These are phyloP conservation scores for Citropsis articulata DNA, from an alignment of 345 rosid species.

Conservation along the genomic window DNA sequence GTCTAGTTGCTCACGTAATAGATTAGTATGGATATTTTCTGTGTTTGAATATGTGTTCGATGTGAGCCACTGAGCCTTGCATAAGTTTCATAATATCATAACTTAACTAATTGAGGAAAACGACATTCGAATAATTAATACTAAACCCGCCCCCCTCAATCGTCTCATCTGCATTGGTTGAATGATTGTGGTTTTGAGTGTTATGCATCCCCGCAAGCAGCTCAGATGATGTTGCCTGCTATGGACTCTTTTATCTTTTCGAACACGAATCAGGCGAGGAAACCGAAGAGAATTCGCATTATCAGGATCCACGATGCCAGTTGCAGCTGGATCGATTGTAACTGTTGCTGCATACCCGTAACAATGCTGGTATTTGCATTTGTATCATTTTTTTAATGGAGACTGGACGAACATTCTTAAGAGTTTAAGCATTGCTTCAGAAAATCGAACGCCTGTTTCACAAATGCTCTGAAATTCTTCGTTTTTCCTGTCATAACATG, in stretches of 20 bases:
- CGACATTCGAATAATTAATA: no score
- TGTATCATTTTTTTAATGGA: conserved; percentile 69
- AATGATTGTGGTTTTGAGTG: no score
- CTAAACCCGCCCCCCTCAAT: conserved; percentile 43
- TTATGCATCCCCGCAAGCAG: background rate
- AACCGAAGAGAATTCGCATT: conserved; percentile 93
- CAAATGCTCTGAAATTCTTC: conserved; percentile 93
- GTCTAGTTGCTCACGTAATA: no score
- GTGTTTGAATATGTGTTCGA: no score
- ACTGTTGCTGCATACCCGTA: background rate
- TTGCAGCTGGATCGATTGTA: conserved; percentile 44
- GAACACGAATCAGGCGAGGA: conserved; percentile 75
- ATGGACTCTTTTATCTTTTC: conserved; percentile 79
- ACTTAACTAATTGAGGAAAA: no score
- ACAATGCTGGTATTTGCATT: background rate
- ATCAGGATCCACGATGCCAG: conserved; percentile 69
- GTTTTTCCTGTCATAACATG: conserved; percentile 70
- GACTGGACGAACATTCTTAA: conserved; percentile 72
- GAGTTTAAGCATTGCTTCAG: conserved; percentile 61
- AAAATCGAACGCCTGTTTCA: conserved; percentile 89
- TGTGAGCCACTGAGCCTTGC: no score
- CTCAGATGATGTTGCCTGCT: conserved; percentile 73
- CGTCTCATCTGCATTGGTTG: no score
- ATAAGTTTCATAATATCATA: no score
- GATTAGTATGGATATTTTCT: no score